Base-by-base conservation (phyloP, 225 moss, liverwort and hornwort species). In the Asterella californica region DNA sequence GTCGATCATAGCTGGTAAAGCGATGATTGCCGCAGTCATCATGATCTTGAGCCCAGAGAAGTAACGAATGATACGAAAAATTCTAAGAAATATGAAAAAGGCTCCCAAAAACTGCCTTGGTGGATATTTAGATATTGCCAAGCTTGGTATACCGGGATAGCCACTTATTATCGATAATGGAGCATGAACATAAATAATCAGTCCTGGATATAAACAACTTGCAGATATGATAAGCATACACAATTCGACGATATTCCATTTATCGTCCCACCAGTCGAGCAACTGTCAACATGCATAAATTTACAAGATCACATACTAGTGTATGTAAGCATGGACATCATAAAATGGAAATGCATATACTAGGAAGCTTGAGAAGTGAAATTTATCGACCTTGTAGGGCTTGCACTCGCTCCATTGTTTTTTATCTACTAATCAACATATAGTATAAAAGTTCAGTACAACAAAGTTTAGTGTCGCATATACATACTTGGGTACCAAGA, bases 1-100 rank as follows among this genome's bases (percentile, higher is more conserved):
- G 78, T 94, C 90, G 47, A 96, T 78, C 62, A 96, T 77, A 74
- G 91, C 90, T 11, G 96, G 94, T 66, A 96, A 84, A 79, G 90
- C 91, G 0, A 96, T 88, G 0, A 90, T 12, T 0, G 94, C 83
- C 0, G 96, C 94, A 0, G 82, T 82, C 0, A 90, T 89, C 45
- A 93, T 76, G 38, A 83, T 88, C 45, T 88, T 88, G 2, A 96
- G 66, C 63, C 79, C 75, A 57, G 89, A 89, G 15, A 93, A 50
- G 71, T 90, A 94, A 64, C 94, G 85, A 25, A 91, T 91, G 22
- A 93, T 32, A 0, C 94, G 89, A 79, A 96, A 94, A 42, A 96
- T 89, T 33, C 93, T 79, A 0, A 91, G 10, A 1, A 89, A 74
- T n/a, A 80, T 78, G 0, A 96, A 76, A 25, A 96, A 52, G 1